Conservation (phyloP, 2,329 filamentous ascomycete species). For the Fusarium multiceps region DNA sequence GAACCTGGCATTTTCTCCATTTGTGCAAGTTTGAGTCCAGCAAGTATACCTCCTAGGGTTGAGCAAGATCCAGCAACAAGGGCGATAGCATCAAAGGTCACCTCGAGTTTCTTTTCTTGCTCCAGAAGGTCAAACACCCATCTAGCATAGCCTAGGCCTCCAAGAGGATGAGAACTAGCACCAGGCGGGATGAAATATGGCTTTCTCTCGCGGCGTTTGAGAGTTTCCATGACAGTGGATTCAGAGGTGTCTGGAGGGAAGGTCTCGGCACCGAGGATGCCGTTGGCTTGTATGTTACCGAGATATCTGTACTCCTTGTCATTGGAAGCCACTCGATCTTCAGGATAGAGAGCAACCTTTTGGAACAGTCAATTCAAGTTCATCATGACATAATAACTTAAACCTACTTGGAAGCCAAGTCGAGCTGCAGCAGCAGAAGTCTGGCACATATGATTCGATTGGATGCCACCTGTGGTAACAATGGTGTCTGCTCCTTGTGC, state of each 20-base stretch:
- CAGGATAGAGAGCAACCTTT: conserved; percentile 29
- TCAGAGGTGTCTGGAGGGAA: conserved; percentile 17
- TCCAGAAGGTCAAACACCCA: conserved; percentile 32
- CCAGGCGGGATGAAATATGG: conserved; percentile 26
- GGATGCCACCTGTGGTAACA: conserved; percentile 27
- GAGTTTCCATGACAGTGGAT: neutral
- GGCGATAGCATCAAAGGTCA: conserved; percentile 16
- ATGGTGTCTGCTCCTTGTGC: conserved; percentile 24
- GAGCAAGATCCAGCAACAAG: conserved; percentile 29
- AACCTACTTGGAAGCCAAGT: conserved; percentile 20
- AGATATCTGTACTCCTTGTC: conserved; percentile 23
- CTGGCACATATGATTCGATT: conserved; percentile 36
- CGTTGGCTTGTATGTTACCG: conserved; percentile 26
- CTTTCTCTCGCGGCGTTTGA: conserved; percentile 10
- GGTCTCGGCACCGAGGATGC: conserved; percentile 24
- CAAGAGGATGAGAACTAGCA: conserved; percentile 21
- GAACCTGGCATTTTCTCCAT: conserved; percentile 1
- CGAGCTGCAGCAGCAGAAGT: conserved; percentile 29
- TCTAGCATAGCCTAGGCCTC: conserved; percentile 26
- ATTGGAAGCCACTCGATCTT: neutral
- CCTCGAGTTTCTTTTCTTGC: conserved; percentile 10
- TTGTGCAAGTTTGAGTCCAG: conserved; percentile 25
- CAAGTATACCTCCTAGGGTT: conserved; percentile 20
- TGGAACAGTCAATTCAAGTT: neutral
- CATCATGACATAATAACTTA: fast-evolving